Percentiles rank a stretch among this genome's conserved stretches.
Conservation (phyloP, 2,329 filamentous ascomycete species). For the Aspergillus flavus region DNA sequence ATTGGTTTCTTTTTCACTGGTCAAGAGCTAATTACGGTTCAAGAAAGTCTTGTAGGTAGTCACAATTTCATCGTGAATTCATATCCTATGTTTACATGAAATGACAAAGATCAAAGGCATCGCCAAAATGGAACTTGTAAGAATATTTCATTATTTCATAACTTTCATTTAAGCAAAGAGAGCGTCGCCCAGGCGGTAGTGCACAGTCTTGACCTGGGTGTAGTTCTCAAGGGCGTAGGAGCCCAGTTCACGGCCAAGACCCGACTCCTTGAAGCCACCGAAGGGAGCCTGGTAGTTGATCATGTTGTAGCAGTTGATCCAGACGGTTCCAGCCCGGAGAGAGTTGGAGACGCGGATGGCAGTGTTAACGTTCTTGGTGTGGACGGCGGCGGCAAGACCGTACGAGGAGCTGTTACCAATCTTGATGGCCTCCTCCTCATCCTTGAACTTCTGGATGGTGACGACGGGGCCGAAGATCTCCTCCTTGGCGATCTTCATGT, state of each 20-base stretch:
- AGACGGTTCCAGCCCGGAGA: conserved; percentile 69
- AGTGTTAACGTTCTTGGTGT: conserved; percentile 77
- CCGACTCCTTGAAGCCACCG: conserved; percentile 49
- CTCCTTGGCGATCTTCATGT: conserved; percentile 73
- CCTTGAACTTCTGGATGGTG: conserved; percentile 73
- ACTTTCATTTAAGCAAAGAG: conserved; percentile 43
- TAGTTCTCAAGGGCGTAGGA: conserved; percentile 54
- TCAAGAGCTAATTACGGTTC: neutral
- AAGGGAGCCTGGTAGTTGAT: conserved; percentile 53
- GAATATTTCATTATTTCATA: conserved; percentile 13
- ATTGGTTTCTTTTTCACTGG: neutral
- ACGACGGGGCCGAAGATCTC: conserved; percentile 83
- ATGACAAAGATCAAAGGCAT: neutral
- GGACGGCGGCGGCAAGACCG: conserved; percentile 74
- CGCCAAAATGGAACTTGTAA: neutral
- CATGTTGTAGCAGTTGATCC: conserved; percentile 73
- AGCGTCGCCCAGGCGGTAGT: conserved; percentile 45
- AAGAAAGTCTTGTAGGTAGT: neutral
- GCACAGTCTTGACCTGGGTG: conserved; percentile 53
- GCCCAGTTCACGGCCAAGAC: conserved; percentile 50
- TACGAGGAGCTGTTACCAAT: conserved; percentile 74
- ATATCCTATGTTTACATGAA: neutral
- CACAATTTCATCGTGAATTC: neutral
- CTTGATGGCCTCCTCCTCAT: conserved; percentile 68
- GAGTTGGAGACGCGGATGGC: conserved; percentile 73